Base-by-base conservation (phyloP, 371 early-diverging fungal species). In the Batkoa obscura region DNA sequence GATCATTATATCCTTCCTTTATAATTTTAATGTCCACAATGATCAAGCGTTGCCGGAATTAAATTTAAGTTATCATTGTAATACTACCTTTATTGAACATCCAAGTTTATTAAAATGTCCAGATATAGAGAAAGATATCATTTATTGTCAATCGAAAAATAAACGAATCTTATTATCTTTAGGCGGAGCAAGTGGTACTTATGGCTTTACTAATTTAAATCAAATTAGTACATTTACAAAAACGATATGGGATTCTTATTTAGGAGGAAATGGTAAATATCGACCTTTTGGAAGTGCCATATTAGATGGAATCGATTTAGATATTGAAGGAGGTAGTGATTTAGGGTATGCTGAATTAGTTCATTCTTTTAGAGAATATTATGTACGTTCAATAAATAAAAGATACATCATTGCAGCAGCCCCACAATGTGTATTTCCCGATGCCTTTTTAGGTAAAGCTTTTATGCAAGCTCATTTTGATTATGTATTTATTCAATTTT, bases 401-500 rank as follows among this genome's bases (percentile, higher is more conserved):
- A 65, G 63, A 12, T 55, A 42, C 32, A 43, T 69, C 38, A 63
- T 75, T 54, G 60, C 72, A 0, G 72, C 65, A 0, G 70, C 75
- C 0, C 75, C 75, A 0, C 72, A 75, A 41, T 75, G 75, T 43
- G 68, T 66, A 0, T 76, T 59, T 41, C 74, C 74, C 0, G 85
- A 83, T 57, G 66, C 69, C 1, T 74, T 73, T n/a, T 64, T 83
- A 17, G 71, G 70, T 33, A 43, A 63, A 0, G 68, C 74, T 0
- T 60, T 81, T 9, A 74, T 73, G 55, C 47, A 38, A 5, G 71
- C 70, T 2, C 72, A 76, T 59, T 72, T 84, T 52, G 85, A 84
- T 64, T 70, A 79, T 62, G 72, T 81, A 1, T 79, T 67, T 62
- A 73, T 81, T n/a, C 82, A 83, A 61, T 83, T 81, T 54, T 83